phyloP scores from a whole-genome alignment of 1,139 yeast genomes.

The Candida anutae region DNA sequence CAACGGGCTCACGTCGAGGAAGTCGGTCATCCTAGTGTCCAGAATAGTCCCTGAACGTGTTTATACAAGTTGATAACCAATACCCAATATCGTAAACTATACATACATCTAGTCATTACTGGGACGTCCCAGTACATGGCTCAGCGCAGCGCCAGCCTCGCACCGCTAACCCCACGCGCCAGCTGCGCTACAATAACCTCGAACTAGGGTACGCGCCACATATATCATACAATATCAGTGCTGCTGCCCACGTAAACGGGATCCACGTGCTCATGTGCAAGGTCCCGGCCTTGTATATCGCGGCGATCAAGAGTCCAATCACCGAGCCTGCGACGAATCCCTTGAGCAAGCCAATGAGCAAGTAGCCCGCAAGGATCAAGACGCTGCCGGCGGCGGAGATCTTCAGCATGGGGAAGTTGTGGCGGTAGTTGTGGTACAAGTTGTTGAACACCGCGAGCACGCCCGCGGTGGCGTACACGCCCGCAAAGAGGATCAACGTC shows the following conservation, averaged over 20 bases:
- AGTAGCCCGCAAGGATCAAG: constrained; percentile 37
- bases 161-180: too few relatives aligned
- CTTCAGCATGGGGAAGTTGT: constrained; percentile 9
- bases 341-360: constrained; percentile 50
- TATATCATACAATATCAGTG: constrained; percentile 58
- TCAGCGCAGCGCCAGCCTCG: too few relatives aligned
- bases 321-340: constrained; percentile 69
- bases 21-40: too few relatives aligned
- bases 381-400: constrained; percentile 12
- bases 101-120: too few relatives aligned
- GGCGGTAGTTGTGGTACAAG: constrained; percentile 16
- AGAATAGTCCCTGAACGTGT: too few relatives aligned
- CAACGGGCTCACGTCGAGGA: constrained; percentile 7
- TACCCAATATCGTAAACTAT: too few relatives aligned
- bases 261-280: constrained; percentile 92
- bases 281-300: constrained; percentile 69
- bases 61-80: too few relatives aligned
- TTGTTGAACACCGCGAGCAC: constrained; percentile 45
- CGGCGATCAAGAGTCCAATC: constrained; percentile 55
- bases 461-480: constrained; percentile 62
- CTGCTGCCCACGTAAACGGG: constrained; percentile 74
- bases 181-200: constrained; percentile 27
- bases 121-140: too few relatives aligned
- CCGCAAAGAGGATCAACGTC: constrained; percentile 63
- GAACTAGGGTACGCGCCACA: constrained; percentile 52